Evolutionary conservation across 1,284 basidiomycete genomes (phyloP).

Genomic region (Inonotus obliquus): DNA sequence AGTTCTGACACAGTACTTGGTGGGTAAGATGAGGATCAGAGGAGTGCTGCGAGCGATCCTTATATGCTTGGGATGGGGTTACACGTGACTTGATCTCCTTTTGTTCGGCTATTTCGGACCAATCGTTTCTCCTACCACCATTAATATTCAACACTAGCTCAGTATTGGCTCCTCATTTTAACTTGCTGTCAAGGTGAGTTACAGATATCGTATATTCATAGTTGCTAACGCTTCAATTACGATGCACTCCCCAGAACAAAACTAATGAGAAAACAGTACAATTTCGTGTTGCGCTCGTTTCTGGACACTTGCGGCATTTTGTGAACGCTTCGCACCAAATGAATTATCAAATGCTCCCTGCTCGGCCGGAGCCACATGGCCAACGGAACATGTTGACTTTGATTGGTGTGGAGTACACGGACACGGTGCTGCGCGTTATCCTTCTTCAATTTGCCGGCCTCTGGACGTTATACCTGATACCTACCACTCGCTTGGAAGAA

Average conservation of each 20-base stretch:
- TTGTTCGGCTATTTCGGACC: background rate
- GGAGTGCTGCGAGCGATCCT: background rate
- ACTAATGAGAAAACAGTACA: too few relatives aligned
- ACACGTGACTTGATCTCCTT: background rate
- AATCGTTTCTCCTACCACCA: background rate
- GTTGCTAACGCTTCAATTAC: background rate
- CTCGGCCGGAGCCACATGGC: too few relatives aligned
- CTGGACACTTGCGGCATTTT: slow-evolving; percentile 4
- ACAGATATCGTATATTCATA: background rate
- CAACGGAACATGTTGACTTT: too few relatives aligned
- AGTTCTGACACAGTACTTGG: background rate
- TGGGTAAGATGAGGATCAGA: background rate
- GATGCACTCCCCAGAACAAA: too few relatives aligned
- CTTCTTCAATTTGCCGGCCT: too few relatives aligned
- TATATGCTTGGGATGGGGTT: slow-evolving; percentile 8
- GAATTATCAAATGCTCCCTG: background rate
- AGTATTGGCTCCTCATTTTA: background rate
- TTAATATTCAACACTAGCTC: background rate
- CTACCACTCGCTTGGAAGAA: too few relatives aligned
- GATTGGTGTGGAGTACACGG: too few relatives aligned
- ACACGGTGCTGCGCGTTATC: too few relatives aligned
- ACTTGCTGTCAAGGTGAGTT: background rate
- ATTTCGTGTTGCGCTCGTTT: background rate
- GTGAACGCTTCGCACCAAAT: background rate
- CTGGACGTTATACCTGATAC: too few relatives aligned